Percentiles rank a stretch among this genome's conserved stretches.
phyloP scores from a whole-genome alignment of 164 flowering plant genomes.

The Echeveria elegans region DNA sequence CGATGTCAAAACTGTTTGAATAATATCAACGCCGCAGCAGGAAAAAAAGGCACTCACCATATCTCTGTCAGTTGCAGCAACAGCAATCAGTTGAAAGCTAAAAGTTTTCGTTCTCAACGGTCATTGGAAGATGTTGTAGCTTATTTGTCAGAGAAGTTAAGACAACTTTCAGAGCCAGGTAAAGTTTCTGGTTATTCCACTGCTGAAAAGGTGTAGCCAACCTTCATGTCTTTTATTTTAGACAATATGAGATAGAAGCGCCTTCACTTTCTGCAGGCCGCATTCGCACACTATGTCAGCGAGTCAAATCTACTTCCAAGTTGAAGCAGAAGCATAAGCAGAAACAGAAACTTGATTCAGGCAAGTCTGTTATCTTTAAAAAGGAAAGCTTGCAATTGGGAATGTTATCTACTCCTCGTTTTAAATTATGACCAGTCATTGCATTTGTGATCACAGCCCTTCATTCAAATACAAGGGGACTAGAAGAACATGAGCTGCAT shows the following conservation, averaged over 20 bases:
- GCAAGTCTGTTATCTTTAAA: neutral
- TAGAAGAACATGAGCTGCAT: neutral
- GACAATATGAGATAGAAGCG: neutral
- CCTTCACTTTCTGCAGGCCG: neutral
- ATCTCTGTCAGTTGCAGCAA: neutral
- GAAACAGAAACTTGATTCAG: neutral
- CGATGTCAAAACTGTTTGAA: constrained; percentile 5
- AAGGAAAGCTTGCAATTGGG: neutral
- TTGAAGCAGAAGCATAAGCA: neutral
- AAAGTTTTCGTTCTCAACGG: neutral
- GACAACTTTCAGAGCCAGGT: neutral
- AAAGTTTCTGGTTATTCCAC: neutral
- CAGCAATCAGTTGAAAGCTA: neutral
- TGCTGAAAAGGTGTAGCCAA: neutral
- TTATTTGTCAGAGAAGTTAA: neutral
- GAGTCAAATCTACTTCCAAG: neutral
- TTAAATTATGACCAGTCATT: neutral
- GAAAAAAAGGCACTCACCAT: neutral
- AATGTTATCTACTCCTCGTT: neutral
- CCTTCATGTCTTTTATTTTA: neutral
- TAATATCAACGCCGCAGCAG: neutral
- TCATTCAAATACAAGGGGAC: neutral
- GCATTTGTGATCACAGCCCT: neutral
- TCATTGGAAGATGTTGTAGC: neutral
- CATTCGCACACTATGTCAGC: neutral